Conservation (phyloP, 1,139 yeast genomes). For the Geotrichum candidum region DNA sequence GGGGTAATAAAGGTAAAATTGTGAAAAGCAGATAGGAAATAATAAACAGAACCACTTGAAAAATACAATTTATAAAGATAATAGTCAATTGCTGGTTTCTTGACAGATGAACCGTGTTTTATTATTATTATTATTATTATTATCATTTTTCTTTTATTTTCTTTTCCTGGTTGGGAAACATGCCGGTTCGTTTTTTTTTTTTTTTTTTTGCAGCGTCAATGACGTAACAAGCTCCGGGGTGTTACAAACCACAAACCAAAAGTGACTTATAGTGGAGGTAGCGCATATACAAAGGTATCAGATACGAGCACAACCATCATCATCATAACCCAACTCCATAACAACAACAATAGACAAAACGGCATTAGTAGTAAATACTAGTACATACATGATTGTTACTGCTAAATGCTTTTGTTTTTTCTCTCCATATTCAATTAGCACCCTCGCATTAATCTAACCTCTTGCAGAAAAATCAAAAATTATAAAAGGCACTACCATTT, state of each 20-base stretch:
- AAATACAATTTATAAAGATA: too few species aligned
- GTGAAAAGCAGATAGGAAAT: neutral
- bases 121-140: neutral
- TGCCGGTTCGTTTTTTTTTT: neutral
- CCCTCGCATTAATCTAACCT: neutral
- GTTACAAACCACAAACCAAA: neutral
- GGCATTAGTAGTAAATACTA: neutral
- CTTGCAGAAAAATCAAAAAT: slow-evolving; percentile 7
- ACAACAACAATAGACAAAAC: neutral
- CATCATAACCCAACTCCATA: neutral
- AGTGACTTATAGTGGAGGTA: neutral
- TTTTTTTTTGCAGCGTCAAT: neutral
- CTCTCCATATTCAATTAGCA: neutral
- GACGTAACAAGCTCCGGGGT: neutral
- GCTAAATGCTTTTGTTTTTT: neutral
- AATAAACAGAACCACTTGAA: too few species aligned
- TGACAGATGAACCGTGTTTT: neutral
- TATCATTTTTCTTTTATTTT: too few species aligned
- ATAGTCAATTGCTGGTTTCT: neutral
- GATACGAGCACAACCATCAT: neutral
- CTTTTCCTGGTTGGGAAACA: neutral
- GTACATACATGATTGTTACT: neutral
- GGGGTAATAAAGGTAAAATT: neutral
- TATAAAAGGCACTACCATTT: slow-evolving; percentile 9
- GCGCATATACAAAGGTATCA: neutral